A percentile compares a stretch with the other conserved stretches of the same genome.
Evolutionary conservation across 2,329 filamentous ascomycete genomes (phyloP).

Genomic region (Aspergillus intermedius): DNA sequence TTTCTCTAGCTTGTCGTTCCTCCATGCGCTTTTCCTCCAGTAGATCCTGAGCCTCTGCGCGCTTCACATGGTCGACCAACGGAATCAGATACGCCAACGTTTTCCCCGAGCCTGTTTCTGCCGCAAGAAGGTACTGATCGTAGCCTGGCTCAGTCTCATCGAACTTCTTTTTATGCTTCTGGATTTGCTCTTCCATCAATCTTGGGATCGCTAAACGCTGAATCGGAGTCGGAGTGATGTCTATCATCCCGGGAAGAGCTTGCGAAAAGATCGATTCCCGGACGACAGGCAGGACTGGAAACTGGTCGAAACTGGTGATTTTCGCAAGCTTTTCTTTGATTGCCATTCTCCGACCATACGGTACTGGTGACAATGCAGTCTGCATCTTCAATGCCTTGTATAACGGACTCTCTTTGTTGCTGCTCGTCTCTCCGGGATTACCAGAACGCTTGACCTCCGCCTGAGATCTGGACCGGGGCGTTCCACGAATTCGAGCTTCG

Average conservation of each 20-base stretch:
- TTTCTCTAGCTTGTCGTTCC: conserved; percentile 53
- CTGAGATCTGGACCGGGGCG: conserved; percentile 28
- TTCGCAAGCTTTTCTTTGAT: conserved; percentile 58
- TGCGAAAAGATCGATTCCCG: conserved; percentile 66
- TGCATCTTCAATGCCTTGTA: conserved; percentile 95
- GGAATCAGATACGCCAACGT: conserved; percentile 89
- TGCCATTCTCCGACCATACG: conserved; percentile 62
- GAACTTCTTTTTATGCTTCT: conserved; percentile 26
- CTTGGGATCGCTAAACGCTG: conserved; percentile 84
- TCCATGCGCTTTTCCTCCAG: conserved; percentile 50
- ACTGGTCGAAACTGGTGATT: conserved; percentile 72
- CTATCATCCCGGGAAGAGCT: conserved; percentile 65
- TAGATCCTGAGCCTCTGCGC: conserved; percentile 59
- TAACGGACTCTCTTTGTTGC: conserved; percentile 44
- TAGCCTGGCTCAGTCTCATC: conserved; percentile 42
- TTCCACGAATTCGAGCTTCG: conserved; percentile 39
- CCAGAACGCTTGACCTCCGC: conserved; percentile 40
- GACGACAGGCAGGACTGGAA: conserved; percentile 66
- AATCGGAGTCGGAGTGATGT: conserved; percentile 77
- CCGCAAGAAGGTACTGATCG: conserved; percentile 73
- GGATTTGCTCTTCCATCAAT: conserved; percentile 55
- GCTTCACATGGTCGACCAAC: conserved; percentile 76
- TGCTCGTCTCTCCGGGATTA: conserved; percentile 25
- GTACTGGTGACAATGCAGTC: conserved; percentile 64
- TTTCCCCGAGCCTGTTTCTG: conserved; percentile 95